Percentiles rank a stretch among this genome's conserved stretches.
These are phyloP conservation scores for Hawksworthiomyces lignivorus DNA, from an alignment of 2,329 filamentous ascomycete species.

Conservation along the genomic window DNA sequence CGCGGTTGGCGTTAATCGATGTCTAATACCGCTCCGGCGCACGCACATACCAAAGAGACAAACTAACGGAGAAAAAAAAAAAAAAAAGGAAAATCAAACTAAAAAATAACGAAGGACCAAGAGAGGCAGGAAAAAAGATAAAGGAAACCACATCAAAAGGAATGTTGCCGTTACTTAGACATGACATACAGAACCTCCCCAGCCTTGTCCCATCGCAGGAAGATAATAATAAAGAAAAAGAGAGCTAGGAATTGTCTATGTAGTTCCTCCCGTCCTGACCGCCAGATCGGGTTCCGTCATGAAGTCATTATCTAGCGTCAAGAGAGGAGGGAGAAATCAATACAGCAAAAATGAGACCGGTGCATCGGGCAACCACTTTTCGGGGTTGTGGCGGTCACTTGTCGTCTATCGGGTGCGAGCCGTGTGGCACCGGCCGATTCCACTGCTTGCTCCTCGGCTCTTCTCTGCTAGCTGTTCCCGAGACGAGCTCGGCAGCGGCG, in stretches of 20 bases:
- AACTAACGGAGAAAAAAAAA: not conserved
- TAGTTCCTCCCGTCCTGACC: slow-evolving; percentile 11
- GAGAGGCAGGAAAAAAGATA: no score
- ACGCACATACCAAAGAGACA: not conserved
- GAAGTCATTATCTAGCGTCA: slow-evolving; percentile 20
- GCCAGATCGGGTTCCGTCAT: slow-evolving; percentile 18
- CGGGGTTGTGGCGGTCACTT: no score
- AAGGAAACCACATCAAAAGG: slow-evolving; percentile 1
- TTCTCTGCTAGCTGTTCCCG: no score
- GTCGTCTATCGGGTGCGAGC: no score
- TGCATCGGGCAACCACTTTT: no score
- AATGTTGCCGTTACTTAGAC: slow-evolving; percentile 6
- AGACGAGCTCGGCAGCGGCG: no score
- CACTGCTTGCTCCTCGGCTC: no score
- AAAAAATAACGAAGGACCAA: not conserved
- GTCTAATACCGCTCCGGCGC: not conserved
- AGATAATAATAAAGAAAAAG: slow-evolving; percentile 5
- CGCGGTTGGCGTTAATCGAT: no score
- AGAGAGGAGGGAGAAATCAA: slow-evolving; percentile 8
- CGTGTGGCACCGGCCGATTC: no score
- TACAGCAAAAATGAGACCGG: not conserved
- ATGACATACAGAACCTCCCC: slow-evolving; percentile 8
- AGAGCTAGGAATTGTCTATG: slow-evolving; percentile 2
- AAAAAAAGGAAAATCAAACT: not conserved
- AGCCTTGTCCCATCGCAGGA: not conserved